Evolutionary conservation across 176 grass and related monocot species (phyloP).

Genomic region (Elymus sibiricus): DNA sequence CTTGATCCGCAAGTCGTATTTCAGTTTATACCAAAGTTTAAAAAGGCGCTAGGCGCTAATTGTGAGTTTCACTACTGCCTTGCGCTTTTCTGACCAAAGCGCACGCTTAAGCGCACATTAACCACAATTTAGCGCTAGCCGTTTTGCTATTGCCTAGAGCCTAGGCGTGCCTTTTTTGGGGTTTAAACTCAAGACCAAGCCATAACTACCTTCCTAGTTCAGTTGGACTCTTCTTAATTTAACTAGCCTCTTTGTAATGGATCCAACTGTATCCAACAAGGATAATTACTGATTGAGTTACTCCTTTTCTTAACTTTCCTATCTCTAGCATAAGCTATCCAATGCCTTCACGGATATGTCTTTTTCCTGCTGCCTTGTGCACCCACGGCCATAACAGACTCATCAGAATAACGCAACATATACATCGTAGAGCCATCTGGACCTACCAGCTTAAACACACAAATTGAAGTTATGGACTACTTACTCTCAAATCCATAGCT

Average conservation of each 20-base stretch:
- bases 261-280: not conserved
- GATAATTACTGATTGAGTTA: not conserved
- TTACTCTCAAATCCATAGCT: too few relatives aligned
- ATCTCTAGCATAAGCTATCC: not conserved
- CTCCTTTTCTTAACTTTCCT: not conserved
- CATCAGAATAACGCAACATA: not conserved
- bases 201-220: conserved; percentile 6
- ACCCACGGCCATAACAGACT: not conserved
- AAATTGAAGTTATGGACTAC: not conserved
- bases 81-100: too few relatives aligned
- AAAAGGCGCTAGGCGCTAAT: too few relatives aligned
- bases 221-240: not conserved
- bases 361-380: not conserved
- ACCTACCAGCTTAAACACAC: not conserved
- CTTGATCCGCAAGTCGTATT: not conserved
- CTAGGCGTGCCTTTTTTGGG: too few relatives aligned
- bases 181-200: not conserved
- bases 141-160: too few relatives aligned
- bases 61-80: too few relatives aligned
- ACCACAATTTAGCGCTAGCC: too few relatives aligned
- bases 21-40: not conserved
- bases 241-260: not conserved
- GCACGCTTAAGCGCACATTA: too few relatives aligned
- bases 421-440: not conserved
- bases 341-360: not conserved